Evolutionary conservation across 306 rosid species (phyloP).

Genomic region (barrel medic (Medicago truncatula)): DNA sequence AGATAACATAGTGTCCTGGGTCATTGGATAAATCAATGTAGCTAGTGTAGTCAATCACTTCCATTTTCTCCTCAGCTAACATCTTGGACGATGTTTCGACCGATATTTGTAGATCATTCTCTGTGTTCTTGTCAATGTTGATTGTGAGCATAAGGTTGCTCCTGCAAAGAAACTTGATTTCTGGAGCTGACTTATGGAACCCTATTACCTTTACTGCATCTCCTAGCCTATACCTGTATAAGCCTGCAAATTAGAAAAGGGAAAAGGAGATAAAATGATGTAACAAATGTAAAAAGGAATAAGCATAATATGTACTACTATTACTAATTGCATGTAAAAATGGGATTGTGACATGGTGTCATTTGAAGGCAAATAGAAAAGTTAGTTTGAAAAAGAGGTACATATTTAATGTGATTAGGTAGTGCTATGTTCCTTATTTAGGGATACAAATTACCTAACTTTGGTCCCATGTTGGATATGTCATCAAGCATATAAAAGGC

Average conservation of each 20-base stretch:
- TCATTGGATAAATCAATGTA: slow-evolving; percentile 62
- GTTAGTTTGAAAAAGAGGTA: not conserved
- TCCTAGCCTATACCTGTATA: slow-evolving; percentile 85
- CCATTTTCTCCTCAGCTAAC: slow-evolving; percentile 69
- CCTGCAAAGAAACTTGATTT: slow-evolving; percentile 71
- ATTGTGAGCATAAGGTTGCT: slow-evolving; percentile 70
- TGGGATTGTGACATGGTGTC: not conserved
- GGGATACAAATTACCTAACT: not conserved
- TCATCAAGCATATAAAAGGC: not conserved
- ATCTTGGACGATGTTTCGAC: slow-evolving; percentile 70
- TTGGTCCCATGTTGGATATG: not conserved
- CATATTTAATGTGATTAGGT: not conserved
- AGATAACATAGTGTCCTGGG: slow-evolving; percentile 89
- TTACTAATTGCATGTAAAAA: not conserved
- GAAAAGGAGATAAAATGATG: not conserved
- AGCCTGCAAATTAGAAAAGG: slow-evolving; percentile 55
- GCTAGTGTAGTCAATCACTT: slow-evolving; percentile 83
- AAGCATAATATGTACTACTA: not conserved
- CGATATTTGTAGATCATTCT: slow-evolving; percentile 72
- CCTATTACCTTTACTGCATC: slow-evolving; percentile 81
- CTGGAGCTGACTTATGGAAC: slow-evolving; percentile 80
- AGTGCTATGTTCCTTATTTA: not conserved
- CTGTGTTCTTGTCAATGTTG: slow-evolving; percentile 91
- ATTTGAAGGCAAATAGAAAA: too few species aligned
- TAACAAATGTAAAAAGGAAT: not conserved